These are phyloP conservation scores for Vigna radiata DNA, from an alignment of 306 rosid genomes.

Conservation along the genomic window DNA sequence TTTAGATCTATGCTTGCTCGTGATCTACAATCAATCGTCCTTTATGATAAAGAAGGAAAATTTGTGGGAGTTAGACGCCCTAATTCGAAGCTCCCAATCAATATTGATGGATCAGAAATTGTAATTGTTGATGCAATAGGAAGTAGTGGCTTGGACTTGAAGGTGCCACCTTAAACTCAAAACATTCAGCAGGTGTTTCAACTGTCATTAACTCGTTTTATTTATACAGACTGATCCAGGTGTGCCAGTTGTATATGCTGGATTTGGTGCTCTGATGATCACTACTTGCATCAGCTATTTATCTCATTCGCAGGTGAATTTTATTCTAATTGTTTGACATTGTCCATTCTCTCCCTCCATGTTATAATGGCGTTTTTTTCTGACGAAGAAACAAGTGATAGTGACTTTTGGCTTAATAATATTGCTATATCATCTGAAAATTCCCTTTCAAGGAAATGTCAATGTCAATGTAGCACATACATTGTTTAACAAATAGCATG, in stretches of 20 bases:
- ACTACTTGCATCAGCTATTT: constrained; percentile 93
- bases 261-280: constrained; percentile 98
- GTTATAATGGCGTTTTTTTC: background rate
- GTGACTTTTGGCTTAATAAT: constrained; percentile 18
- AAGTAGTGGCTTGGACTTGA: constrained; percentile 89
- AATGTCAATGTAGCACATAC: constrained; percentile 5
- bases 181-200: constrained; percentile 30
- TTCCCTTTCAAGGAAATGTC: constrained; percentile 22
- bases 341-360: constrained; percentile 23
- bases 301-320: constrained; percentile 87
- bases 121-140: constrained; percentile 90
- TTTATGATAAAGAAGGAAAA: constrained; percentile 86
- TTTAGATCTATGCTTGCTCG: constrained; percentile 97
- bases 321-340: constrained; percentile 18
- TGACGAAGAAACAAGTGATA: background rate
- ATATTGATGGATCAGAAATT: constrained; percentile 74
- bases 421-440: constrained; percentile 27
- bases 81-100: constrained; percentile 84
- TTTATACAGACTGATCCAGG: constrained; percentile 87
- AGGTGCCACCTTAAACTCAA: constrained; percentile 57
- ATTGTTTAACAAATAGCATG: constrained; percentile 1
- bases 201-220: constrained; percentile 17
- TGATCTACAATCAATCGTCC: constrained; percentile 87
- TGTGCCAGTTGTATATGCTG: constrained; percentile 93
- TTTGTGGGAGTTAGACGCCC: constrained; percentile 93